A percentile compares a stretch with the other conserved stretches of the same genome.
These are phyloP conservation scores for Somion occarium DNA, from an alignment of 1,284 basidiomycete genomes.

Conservation along the genomic window DNA sequence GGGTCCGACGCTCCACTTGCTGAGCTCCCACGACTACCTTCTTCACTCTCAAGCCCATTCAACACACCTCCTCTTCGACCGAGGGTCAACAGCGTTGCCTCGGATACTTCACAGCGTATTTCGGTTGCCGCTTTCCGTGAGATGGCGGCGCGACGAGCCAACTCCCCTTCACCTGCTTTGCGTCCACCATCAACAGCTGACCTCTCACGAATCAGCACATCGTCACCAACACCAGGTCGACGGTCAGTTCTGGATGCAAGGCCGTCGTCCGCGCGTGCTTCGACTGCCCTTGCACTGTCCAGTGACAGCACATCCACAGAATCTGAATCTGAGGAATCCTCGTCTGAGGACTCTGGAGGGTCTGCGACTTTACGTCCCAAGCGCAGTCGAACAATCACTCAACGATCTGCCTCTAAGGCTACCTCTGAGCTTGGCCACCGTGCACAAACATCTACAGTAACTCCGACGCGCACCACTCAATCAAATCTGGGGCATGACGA, in stretches of 20 bases:
- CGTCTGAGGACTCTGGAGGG: constrained; percentile 31
- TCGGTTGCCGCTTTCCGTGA: constrained; percentile 76
- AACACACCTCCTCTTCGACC: constrained; percentile 33
- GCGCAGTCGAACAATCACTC: constrained; percentile 31
- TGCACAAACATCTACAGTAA: constrained; percentile 9
- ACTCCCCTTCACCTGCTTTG: constrained; percentile 53
- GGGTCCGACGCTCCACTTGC: constrained; percentile 28
- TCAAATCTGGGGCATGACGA: constrained; percentile 14
- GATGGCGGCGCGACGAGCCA: constrained; percentile 63
- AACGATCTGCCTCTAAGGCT: constrained; percentile 17
- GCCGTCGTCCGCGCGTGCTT: constrained; percentile 14
- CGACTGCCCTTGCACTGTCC: constrained; percentile 14
- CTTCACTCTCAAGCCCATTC: constrained; percentile 17
- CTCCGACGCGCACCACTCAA: constrained; percentile 15
- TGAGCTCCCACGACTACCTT: constrained; percentile 17
- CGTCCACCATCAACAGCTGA: constrained; percentile 29
- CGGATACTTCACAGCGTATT: constrained; percentile 64
- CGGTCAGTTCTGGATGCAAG: constrained; percentile 13
- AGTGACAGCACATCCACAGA: constrained; percentile 19
- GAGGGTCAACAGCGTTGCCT: constrained; percentile 53
- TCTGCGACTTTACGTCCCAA: constrained; percentile 29
- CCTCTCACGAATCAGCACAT: background rate
- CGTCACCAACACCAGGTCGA: background rate
- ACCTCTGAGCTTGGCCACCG: constrained; percentile 29
- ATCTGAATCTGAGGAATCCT: constrained; percentile 25